phyloP scores from a whole-genome alignment of 2,329 filamentous ascomycete genomes.

The Fusarium camptoceras region DNA sequence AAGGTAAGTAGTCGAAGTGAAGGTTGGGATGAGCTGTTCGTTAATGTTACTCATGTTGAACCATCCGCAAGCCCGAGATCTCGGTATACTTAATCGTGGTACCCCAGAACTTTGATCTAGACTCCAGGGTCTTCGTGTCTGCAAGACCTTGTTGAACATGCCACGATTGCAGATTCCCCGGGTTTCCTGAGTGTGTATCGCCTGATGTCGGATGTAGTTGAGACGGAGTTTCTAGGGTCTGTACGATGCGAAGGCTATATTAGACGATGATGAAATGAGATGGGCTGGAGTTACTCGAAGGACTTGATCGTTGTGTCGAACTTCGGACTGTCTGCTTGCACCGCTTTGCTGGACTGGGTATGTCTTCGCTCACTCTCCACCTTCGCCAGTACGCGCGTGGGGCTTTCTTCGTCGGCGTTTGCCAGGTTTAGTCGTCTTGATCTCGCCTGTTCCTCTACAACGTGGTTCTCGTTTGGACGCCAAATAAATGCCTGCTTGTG shows the following conservation, averaged over 20 bases:
- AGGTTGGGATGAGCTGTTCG: background rate
- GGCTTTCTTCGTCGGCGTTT: no score
- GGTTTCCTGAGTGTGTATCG: constrained; percentile 8
- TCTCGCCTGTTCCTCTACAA: no score
- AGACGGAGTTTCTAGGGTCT: constrained; percentile 30
- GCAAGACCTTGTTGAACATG: constrained; percentile 7
- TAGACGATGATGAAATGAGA: background rate
- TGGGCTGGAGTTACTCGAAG: background rate
- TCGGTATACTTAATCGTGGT: background rate
- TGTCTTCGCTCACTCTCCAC: no score
- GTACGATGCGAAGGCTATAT: constrained; percentile 19
- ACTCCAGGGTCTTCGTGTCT: background rate
- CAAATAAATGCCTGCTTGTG: no score
- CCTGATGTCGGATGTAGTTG: constrained; percentile 18
- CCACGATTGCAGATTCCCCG: constrained; percentile 15
- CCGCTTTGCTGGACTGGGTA: no score
- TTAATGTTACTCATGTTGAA: background rate
- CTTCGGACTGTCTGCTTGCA: no score
- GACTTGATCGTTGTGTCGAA: background rate
- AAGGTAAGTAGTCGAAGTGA: background rate
- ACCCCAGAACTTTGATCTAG: constrained; percentile 5
- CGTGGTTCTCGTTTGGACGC: no score
- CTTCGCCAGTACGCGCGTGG: no score
- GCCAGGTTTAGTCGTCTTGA: no score
- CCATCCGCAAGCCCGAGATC: background rate